Percentiles rank a stretch among this genome's conserved stretches.
phyloP scores from a whole-genome alignment of 352 stramenopile species.

The Phytophthora sp. region DNA sequence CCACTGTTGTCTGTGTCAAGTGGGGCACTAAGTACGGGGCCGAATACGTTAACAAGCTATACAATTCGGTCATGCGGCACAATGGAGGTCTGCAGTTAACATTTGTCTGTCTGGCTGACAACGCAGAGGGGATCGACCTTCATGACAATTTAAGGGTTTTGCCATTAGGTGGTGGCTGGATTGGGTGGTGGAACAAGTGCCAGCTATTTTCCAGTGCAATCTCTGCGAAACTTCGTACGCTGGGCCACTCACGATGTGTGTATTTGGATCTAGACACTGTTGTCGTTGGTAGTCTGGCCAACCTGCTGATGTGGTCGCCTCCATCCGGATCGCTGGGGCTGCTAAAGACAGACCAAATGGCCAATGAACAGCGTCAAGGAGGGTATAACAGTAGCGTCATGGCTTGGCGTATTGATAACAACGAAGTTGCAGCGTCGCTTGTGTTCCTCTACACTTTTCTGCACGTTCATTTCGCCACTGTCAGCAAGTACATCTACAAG shows the following conservation, averaged over 20 bases:
- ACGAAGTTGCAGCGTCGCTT: conserved; percentile 9
- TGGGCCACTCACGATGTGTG: conserved; percentile 30
- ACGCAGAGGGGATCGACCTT: conserved; percentile 44
- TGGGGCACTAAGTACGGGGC: conserved; percentile 84
- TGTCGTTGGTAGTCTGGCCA: conserved; percentile 48
- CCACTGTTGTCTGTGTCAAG: conserved; percentile 83
- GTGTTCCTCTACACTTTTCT: conserved; percentile 52
- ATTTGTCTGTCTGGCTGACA: conserved; percentile 81
- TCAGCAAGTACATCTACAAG: conserved; percentile 79
- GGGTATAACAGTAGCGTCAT: conserved; percentile 86
- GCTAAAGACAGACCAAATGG: conserved; percentile 71
- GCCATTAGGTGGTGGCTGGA: conserved; percentile 42
- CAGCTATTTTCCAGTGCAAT: conserved; percentile 59
- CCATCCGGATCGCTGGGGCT: conserved; percentile 29
- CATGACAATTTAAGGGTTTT: conserved; percentile 38
- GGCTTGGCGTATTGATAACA: conserved; percentile 43
- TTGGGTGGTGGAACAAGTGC: conserved; percentile 87
- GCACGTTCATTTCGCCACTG: conserved; percentile 35
- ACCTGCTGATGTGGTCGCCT: conserved; percentile 34
- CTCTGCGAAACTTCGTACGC: conserved; percentile 31
- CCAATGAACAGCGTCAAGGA: conserved; percentile 61
- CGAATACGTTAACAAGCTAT: conserved; percentile 87
- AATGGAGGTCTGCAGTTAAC: conserved; percentile 20
- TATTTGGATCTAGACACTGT: conserved; percentile 88
- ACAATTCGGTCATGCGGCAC: conserved; percentile 46